phyloP scores from a whole-genome alignment of 495 filamentous ascomycete genomes.

The Monascus purpureus region DNA sequence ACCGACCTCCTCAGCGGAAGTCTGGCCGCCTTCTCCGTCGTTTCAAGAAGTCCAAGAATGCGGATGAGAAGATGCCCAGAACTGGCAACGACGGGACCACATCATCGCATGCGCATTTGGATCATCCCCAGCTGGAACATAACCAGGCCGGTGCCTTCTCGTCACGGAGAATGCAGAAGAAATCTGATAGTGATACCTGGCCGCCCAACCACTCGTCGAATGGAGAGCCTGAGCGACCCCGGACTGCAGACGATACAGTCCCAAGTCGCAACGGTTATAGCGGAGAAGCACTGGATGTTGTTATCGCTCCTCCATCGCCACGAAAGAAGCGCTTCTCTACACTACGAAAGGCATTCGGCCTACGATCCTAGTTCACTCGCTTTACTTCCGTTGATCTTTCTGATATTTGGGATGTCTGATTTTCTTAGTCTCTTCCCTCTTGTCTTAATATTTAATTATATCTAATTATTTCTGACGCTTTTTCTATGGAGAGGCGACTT shows the following conservation, averaged over 20 bases:
- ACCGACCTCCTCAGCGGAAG: constrained; percentile 21
- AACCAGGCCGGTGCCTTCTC: constrained; percentile 5
- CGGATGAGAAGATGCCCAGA: constrained; percentile 19
- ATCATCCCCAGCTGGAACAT: constrained; percentile 20
- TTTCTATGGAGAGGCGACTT: too few species aligned
- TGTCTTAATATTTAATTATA: not conserved
- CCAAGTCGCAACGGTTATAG: constrained; percentile 2
- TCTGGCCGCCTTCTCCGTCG: constrained; percentile 23
- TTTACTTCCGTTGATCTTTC: constrained; percentile 1
- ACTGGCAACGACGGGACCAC: constrained; percentile 15
- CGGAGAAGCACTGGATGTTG: constrained; percentile 16
- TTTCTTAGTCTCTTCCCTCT: not conserved
- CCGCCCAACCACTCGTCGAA: constrained; percentile 10
- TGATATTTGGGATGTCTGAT: not conserved
- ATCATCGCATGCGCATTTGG: constrained; percentile 20
- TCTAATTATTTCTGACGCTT: too few species aligned
- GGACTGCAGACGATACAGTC: constrained; percentile 2
- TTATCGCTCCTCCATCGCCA: constrained; percentile 19
- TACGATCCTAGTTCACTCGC: constrained; percentile 13
- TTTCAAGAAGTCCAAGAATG: constrained; percentile 21
- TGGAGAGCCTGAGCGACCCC: constrained; percentile 1
- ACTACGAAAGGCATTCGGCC: constrained; percentile 34
- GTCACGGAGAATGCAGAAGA: constrained; percentile 7
- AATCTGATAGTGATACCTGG: constrained; percentile 4
- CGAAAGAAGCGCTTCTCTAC: constrained; percentile 38